Evolutionary conservation across 2,329 filamentous ascomycete species (phyloP).

Genomic region (Colletotrichum salicis): DNA sequence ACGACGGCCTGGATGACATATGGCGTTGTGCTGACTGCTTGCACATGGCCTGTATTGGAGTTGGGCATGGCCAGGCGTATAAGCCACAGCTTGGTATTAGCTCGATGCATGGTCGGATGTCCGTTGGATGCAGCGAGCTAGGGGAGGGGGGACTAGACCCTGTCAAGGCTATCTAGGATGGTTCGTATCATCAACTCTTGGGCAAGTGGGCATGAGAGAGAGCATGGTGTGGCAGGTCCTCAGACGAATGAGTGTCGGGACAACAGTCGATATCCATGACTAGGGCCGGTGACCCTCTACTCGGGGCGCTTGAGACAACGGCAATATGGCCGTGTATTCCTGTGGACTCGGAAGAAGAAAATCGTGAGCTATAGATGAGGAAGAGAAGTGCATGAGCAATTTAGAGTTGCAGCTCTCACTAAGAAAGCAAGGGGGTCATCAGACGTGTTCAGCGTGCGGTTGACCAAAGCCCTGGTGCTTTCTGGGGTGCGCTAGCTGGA

Average conservation of each 20-base stretch:
- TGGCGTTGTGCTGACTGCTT: constrained; percentile 26
- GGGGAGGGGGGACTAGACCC: constrained; percentile 7
- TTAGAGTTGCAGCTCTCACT: background rate
- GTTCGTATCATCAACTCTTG: background rate
- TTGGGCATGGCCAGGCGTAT: constrained; percentile 17
- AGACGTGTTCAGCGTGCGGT: background rate
- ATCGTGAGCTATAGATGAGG: background rate
- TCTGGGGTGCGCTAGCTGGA: background rate
- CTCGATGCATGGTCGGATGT: constrained; percentile 29
- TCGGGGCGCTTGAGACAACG: constrained; percentile 9
- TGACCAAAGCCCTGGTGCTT: background rate
- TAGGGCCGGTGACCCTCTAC: background rate
- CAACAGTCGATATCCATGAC: background rate
- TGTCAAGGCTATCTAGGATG: constrained; percentile 17
- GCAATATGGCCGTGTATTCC: background rate
- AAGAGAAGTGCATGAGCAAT: background rate
- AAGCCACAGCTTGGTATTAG: constrained; percentile 19
- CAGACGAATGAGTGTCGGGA: constrained; percentile 16
- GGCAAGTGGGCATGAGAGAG: background rate
- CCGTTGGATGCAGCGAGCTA: constrained; percentile 22
- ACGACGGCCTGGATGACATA: constrained; percentile 23
- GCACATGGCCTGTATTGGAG: constrained; percentile 26
- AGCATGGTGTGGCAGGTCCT: constrained; percentile 1
- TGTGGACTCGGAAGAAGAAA: background rate
- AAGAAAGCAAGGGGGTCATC: background rate